phyloP scores from a whole-genome alignment of 148 eudicot species.

The Tetragonia tetragonoides region DNA sequence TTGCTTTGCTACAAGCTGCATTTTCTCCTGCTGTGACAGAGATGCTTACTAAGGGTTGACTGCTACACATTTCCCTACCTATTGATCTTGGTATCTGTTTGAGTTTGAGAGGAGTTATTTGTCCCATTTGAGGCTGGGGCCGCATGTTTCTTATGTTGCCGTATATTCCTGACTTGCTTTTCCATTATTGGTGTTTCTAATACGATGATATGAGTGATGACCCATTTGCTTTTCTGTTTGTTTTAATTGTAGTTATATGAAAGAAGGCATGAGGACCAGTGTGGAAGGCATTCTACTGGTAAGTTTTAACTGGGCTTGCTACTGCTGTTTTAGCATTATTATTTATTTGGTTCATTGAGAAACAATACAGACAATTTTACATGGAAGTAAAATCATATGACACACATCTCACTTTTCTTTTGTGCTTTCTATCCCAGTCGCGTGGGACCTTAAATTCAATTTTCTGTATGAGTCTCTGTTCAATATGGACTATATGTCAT shows the following conservation, averaged over 20 bases:
- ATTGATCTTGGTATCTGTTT: constrained; percentile 4
- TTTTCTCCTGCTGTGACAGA: neutral
- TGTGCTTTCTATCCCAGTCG: neutral
- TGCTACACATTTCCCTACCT: neutral
- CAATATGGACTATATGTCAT: neutral
- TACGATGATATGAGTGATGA: neutral
- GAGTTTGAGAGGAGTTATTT: neutral
- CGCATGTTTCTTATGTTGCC: neutral
- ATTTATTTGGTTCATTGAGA: neutral
- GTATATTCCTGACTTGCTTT: neutral
- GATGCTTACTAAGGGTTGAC: neutral
- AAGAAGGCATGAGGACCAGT: constrained; percentile 98
- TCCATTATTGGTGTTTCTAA: neutral
- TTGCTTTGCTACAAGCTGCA: neutral
- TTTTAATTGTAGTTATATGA: constrained; percentile 55
- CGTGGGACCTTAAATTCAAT: neutral
- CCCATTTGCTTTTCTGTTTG: constrained; percentile 3
- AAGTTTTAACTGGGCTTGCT: constrained; percentile 16
- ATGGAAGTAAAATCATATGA: neutral
- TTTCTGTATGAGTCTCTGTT: neutral
- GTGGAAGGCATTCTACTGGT: constrained; percentile 94
- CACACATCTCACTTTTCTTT: neutral
- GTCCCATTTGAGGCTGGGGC: neutral
- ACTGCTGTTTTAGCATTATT: neutral
- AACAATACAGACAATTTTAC: neutral